These are phyloP conservation scores for Phytophthora tubulina DNA, from an alignment of 352 stramenopile species.

Conservation along the genomic window DNA sequence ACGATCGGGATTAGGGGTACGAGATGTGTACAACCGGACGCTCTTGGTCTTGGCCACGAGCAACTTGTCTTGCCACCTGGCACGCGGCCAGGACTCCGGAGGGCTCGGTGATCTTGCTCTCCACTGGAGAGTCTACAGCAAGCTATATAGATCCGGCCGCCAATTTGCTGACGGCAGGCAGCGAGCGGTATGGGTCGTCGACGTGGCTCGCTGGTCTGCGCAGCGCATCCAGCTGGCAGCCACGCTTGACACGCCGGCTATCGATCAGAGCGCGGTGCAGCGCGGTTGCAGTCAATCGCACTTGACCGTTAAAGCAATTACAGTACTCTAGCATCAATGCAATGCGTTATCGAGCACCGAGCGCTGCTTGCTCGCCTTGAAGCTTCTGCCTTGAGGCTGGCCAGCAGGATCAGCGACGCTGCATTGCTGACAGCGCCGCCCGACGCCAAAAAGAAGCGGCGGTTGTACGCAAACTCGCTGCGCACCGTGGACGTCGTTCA, in stretches of 20 bases:
- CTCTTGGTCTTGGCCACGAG: background rate
- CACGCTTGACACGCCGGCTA: background rate
- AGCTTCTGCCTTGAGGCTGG: background rate
- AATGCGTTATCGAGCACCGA: background rate
- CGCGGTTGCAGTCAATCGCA: background rate
- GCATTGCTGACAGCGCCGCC: background rate
- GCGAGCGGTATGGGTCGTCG: slow-evolving; percentile 17
- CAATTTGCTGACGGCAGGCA: background rate
- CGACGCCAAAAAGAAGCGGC: background rate
- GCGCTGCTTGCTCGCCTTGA: background rate
- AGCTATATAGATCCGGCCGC: background rate
- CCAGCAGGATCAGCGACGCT: background rate
- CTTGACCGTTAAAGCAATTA: background rate
- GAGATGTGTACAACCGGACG: slow-evolving; percentile 41
- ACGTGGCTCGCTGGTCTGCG: background rate
- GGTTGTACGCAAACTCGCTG: background rate
- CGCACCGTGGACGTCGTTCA: background rate
- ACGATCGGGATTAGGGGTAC: slow-evolving; percentile 30
- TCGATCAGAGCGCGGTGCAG: slow-evolving; percentile 24
- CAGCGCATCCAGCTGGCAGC: background rate
- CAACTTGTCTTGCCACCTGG: slow-evolving; percentile 16
- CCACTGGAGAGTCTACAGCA: too few relatives aligned
- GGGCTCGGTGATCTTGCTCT: background rate
- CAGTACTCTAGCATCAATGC: too few relatives aligned
- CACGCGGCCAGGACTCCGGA: background rate